A percentile compares a stretch with the other conserved stretches of the same genome.
phyloP scores from a whole-genome alignment of 208 protist genomes.

The Angomonas ambiguus region DNA sequence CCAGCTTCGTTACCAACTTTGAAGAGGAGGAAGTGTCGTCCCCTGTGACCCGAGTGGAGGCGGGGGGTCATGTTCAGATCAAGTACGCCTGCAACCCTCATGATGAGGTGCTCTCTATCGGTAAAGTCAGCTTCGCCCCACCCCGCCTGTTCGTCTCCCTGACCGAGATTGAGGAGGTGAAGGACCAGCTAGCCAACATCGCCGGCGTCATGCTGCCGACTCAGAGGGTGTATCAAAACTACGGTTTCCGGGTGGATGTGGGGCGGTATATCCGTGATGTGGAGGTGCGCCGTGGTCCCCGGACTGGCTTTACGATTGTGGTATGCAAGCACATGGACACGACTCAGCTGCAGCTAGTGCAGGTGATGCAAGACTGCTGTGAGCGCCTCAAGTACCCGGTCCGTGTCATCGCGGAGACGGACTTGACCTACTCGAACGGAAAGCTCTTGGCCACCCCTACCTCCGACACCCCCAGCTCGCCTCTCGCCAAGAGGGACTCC shows the following conservation, averaged over 20 bases:
- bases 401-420: slow-evolving; percentile 41
- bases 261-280: slow-evolving; percentile 43
- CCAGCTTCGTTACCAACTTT: not conserved
- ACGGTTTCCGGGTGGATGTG: slow-evolving; percentile 48
- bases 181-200: slow-evolving; percentile 7
- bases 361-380: slow-evolving; percentile 31
- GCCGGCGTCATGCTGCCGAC: slow-evolving; percentile 19
- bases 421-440: slow-evolving; percentile 32
- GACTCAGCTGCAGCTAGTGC: slow-evolving; percentile 28
- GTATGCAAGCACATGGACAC: slow-evolving; percentile 22
- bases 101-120: slow-evolving; percentile 52
- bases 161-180: slow-evolving; percentile 14
- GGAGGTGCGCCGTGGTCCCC: slow-evolving; percentile 39
- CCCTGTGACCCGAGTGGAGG: not conserved
- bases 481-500: slow-evolving; percentile 3
- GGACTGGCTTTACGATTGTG: slow-evolving; percentile 62
- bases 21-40: not conserved
- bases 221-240: slow-evolving; percentile 23
- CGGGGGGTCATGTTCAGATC: slow-evolving; percentile 4
- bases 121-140: slow-evolving; percentile 39
- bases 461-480: slow-evolving; percentile 6
- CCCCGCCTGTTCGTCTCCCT: slow-evolving; percentile 34
- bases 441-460: slow-evolving; percentile 25
- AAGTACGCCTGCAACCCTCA: slow-evolving; percentile 29
- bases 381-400: slow-evolving; percentile 51